These are phyloP conservation scores for Neoboletus brunneissimus DNA, from an alignment of 768 basidiomycete species.

Conservation along the genomic window DNA sequence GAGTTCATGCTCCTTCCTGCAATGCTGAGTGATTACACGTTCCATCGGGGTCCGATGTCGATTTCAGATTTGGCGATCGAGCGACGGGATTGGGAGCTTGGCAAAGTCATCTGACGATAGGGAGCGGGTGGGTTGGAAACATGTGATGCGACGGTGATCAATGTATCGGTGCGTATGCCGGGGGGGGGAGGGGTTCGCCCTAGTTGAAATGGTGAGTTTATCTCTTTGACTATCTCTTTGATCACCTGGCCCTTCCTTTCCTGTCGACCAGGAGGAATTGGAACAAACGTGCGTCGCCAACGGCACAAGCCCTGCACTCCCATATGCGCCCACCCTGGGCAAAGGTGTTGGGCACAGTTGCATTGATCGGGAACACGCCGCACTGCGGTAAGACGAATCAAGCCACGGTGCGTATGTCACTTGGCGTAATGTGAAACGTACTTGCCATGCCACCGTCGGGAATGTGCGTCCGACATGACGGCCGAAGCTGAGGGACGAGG, in stretches of 20 bases:
- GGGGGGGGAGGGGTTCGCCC: background rate
- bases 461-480: conserved; percentile 2
- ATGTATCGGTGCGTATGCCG: background rate
- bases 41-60: background rate
- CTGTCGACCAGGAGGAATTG: background rate
- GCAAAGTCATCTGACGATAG: background rate
- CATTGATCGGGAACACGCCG: background rate
- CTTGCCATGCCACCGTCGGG: background rate
- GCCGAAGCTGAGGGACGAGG: background rate
- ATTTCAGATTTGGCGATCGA: conserved; percentile 4
- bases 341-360: background rate
- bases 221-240: conserved; percentile 2
- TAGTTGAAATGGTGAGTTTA: background rate
- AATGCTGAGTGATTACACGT: background rate
- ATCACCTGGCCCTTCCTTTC: background rate
- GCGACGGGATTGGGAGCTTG: background rate
- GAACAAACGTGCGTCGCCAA: background rate
- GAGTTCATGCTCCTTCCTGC: background rate
- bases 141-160: background rate
- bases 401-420: background rate
- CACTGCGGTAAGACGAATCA: background rate
- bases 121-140: background rate
- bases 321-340: background rate
- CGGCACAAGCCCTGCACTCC: background rate
- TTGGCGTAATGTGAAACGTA: conserved; percentile 3